Base-by-base conservation (phyloP, 2,329 filamentous ascomycete species). In the Stachybotrys elegans region DNA sequence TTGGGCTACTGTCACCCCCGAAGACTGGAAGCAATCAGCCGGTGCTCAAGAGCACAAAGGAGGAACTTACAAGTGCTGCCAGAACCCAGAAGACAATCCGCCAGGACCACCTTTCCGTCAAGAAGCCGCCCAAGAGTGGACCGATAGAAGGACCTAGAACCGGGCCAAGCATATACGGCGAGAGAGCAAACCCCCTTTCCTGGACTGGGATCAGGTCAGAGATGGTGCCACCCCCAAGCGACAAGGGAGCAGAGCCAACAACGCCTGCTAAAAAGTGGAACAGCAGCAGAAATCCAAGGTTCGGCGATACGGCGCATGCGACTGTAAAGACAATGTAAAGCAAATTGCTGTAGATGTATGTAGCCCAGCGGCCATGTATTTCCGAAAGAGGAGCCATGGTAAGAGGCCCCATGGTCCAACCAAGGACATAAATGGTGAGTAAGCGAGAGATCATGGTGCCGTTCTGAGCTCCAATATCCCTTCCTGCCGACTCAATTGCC, bases 61-160 rank as follows among this genome's bases (percentile, higher is more conserved):
- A n/a, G 14, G 17, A 34, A 62, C 63, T 53, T 52, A 71, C 72
- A 14, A 67, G 48, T 36, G 76, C 73, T 5, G 60, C 55, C 9
- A 76, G 54, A 4, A 76, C 49, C 67, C 73, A 75, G 53, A 73
- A 74, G 1, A 63, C 65, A 75, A 75, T 78, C 39, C 73, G 63
- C 74, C 75, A 78, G 6, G 70, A 66, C n/a, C 66, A 65, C 19
- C 63, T 57, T 43, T 62, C 53, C 1, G 67, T 65, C 4, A 76
- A 51, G 21, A 68, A 71, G 3, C 71, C 69, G 6, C 70, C 73
- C n/a, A 69, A 68, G 20, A 78, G 64, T 2, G 74, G 75, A 1
- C 74, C 75, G 36, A 76, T 51, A 4, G 67, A 63, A 6, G 72
- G 74, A 1, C 75, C 73, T 0, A 77, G 52, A 4, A 78, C 57